Percentiles rank a stretch among this genome's conserved stretches.
phyloP scores from a whole-genome alignment of 306 rosid species.

The Cucurbita moschata region DNA sequence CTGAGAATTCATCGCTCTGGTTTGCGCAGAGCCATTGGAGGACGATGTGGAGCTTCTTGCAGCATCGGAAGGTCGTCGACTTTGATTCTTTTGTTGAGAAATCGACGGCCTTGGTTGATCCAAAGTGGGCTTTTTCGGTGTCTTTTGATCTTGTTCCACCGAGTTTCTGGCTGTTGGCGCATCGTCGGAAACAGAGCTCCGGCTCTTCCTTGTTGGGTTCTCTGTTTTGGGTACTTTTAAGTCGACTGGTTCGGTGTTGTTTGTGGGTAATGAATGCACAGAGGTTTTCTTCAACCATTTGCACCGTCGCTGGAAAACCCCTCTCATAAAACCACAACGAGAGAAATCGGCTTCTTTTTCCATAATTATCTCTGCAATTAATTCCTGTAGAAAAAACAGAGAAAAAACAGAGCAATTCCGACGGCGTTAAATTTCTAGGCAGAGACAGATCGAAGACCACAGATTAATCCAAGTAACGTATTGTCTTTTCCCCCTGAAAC shows the following conservation, averaged over 20 bases:
- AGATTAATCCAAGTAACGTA: too few species aligned
- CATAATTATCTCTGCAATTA: constrained; percentile 12
- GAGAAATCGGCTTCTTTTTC: constrained; percentile 24
- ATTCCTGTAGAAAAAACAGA: background rate
- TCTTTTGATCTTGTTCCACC: constrained; percentile 16
- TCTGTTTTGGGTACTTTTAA: background rate
- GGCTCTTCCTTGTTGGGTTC: background rate
- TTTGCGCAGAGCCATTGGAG: constrained; percentile 6
- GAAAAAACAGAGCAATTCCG: background rate
- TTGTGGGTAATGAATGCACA: constrained; percentile 60
- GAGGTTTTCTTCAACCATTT: constrained; percentile 48
- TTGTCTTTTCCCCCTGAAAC: too few species aligned
- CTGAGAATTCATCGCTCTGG: background rate
- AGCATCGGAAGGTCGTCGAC: constrained; percentile 36
- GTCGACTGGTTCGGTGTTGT: constrained; percentile 8
- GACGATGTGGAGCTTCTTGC: constrained; percentile 61
- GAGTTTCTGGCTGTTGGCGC: background rate
- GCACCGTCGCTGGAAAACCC: constrained; percentile 34
- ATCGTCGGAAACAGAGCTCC: background rate
- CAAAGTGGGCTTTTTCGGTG: constrained; percentile 9
- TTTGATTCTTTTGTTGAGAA: constrained; percentile 19
- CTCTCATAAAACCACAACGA: constrained; percentile 55
- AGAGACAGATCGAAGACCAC: too few species aligned
- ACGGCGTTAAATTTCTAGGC: background rate
- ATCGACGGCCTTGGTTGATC: constrained; percentile 12